A percentile compares a stretch with the other conserved stretches of the same genome.
Evolutionary conservation across 2,329 filamentous ascomycete genomes (phyloP).

Genomic region (Cercospora sp.): DNA sequence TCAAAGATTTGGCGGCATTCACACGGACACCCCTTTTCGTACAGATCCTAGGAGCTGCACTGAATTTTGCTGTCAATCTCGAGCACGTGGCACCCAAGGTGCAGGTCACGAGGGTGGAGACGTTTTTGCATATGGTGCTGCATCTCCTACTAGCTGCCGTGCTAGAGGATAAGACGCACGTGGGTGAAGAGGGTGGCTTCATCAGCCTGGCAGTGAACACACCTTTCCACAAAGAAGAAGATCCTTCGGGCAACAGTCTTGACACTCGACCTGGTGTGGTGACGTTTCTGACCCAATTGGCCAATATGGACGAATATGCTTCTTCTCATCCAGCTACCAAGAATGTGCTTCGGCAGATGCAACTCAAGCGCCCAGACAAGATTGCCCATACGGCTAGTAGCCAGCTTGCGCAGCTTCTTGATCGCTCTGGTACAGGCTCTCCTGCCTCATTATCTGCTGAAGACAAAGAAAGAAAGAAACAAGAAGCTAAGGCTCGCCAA

Average conservation of each 20-base stretch:
- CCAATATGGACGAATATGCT: slow-evolving; percentile 71
- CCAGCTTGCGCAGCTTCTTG: slow-evolving; percentile 53
- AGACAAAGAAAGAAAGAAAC: slow-evolving; percentile 82
- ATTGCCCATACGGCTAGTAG: slow-evolving; percentile 60
- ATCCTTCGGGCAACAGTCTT: slow-evolving; percentile 8
- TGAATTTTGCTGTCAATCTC: slow-evolving; percentile 76
- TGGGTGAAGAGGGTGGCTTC: slow-evolving; percentile 27
- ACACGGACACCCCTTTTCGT: slow-evolving; percentile 83
- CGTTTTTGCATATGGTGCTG: slow-evolving; percentile 86
- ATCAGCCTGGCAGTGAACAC: slow-evolving; percentile 30
- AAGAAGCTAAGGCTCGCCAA: slow-evolving; percentile 83
- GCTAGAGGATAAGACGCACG: slow-evolving; percentile 65
- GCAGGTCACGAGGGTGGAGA: slow-evolving; percentile 79
- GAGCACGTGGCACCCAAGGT: slow-evolving; percentile 70
- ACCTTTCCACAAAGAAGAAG: slow-evolving; percentile 11
- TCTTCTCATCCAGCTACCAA: slow-evolving; percentile 81
- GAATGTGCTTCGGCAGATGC: slow-evolving; percentile 79
- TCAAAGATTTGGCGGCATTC: slow-evolving; percentile 73
- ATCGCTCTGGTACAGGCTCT: slow-evolving; percentile 78
- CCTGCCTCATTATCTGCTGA: slow-evolving; percentile 65
- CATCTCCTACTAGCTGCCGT: slow-evolving; percentile 86
- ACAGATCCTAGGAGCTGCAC: slow-evolving; percentile 84
- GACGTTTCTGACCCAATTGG: slow-evolving; percentile 53
- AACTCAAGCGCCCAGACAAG: slow-evolving; percentile 72
- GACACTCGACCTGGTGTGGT: slow-evolving; percentile 36